Evolutionary conservation across 2,329 filamentous ascomycete species (phyloP), one percentile per base, ranked within the genome.

Genomic region (Ophiognomonia clavigignenti-juglandacearum): DNA sequence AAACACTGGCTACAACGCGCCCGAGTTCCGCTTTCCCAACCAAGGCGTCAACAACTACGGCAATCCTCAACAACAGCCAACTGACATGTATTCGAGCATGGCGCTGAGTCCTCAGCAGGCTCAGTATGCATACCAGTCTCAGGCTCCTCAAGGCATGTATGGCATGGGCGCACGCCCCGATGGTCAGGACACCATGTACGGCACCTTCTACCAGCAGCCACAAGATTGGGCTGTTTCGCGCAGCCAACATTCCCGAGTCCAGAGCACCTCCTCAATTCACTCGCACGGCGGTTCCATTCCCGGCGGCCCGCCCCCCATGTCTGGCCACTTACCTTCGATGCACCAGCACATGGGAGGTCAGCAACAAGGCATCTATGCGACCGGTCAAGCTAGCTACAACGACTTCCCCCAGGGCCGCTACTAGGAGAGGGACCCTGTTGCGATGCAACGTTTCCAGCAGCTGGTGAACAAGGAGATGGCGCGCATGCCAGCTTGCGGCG

Each of bases 201-300:
- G 27, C 18, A 24, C 20, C 9, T 41, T 39, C 14, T 38, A 45
- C 23, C 42, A 19, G 9, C 50, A 22, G 20, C 39, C 11, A 10
- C 50, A 22, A n/a, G 43, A 49, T n/a, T 46, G 43, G 46, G 22
- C 24, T n/a, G 27, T 26, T 13, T 29, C 45, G 16, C 49, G 49
- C 19, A 31, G 29, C 22, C 29, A 44, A 18, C 49, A 51, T 26
- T 43, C 45, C 14, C 49, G 49, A 24, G 40, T 51, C 20, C 45
- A 51, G 41, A 48, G 41, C 42, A 51, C 49, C 4, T 39, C 38
- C 2, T 36, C 45, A 6, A 26, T 48, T 22, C 49, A 45, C 32
- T 37, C 35, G 31, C 49, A 48, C 37, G 45, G 36, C 18, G 20
- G n/a, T 19, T 36, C 42, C 14, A 37, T 49, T 34, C 34, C 46